These are phyloP conservation scores for Pythium pyrilobum DNA, from an alignment of 352 stramenopile species.

Conservation along the genomic window DNA sequence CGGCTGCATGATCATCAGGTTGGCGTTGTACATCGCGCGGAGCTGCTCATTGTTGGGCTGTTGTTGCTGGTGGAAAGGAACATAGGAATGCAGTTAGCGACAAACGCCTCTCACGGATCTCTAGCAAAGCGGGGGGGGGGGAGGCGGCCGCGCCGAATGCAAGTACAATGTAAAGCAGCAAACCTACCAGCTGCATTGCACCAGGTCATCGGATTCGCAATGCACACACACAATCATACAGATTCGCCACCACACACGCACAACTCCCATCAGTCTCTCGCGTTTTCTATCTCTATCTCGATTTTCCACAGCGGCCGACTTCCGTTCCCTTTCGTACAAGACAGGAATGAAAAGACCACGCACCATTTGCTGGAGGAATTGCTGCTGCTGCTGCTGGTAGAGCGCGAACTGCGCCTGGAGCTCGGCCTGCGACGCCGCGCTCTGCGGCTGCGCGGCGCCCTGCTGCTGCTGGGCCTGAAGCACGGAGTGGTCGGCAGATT, in stretches of 20 bases:
- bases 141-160: too few relatives aligned
- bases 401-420: slow-evolving; percentile 52
- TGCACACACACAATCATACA: slow-evolving; percentile 3
- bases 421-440: slow-evolving; percentile 17
- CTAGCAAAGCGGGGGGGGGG: too few relatives aligned
- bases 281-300: neutral
- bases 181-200: slow-evolving; percentile 14
- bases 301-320: neutral
- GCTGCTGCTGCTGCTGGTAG: slow-evolving; percentile 74
- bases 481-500: slow-evolving; percentile 23
- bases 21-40: slow-evolving; percentile 72
- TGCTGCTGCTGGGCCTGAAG: slow-evolving; percentile 13
- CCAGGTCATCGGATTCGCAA: slow-evolving; percentile 17
- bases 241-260: slow-evolving; percentile 3
- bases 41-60: slow-evolving; percentile 79
- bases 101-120: neutral
- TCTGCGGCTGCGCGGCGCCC: slow-evolving; percentile 4
- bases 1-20: slow-evolving; percentile 78
- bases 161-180: too few relatives aligned
- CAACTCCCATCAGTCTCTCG: neutral
- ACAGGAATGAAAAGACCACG: slow-evolving; percentile 2
- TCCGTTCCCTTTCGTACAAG: neutral
- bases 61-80: slow-evolving; percentile 29
- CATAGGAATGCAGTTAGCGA: neutral
- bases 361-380: slow-evolving; percentile 80